phyloP scores from a whole-genome alignment of 257 asterid genomes.

The Lycium ferocissimum region DNA sequence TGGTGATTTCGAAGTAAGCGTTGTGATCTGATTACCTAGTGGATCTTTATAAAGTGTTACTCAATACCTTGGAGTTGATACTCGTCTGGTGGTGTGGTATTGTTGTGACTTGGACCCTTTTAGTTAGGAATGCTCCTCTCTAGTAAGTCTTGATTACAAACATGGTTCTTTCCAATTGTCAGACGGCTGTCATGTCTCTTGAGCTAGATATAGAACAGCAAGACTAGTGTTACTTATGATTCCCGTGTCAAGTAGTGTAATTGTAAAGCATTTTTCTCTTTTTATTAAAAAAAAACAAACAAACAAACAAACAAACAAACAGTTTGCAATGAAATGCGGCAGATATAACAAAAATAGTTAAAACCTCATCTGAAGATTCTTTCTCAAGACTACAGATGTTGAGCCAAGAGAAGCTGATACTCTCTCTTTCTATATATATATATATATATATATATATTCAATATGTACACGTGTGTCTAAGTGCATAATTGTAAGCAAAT shows the following conservation, averaged over 20 bases:
- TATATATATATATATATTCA: background rate
- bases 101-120: background rate
- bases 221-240: background rate
- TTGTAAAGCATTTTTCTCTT: no score
- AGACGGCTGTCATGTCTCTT: constrained; percentile 21
- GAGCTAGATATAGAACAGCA: constrained; percentile 20
- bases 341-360: background rate
- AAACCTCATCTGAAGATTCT: background rate
- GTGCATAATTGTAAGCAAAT: background rate
- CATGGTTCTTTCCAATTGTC: constrained; percentile 1
- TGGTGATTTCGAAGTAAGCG: background rate
- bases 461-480: background rate
- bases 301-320: no score
- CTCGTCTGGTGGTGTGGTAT: no score
- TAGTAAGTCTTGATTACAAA: background rate
- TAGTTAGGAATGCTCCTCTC: background rate
- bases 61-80: background rate
- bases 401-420: constrained; percentile 19
- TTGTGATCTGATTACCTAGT: background rate
- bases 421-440: background rate
- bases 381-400: background rate
- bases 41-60: background rate
- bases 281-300: no score
- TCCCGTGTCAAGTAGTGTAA: no score
- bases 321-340: background rate